phyloP scores from a whole-genome alignment of 208 protist genomes.

The Trypanosoma grayi region DNA sequence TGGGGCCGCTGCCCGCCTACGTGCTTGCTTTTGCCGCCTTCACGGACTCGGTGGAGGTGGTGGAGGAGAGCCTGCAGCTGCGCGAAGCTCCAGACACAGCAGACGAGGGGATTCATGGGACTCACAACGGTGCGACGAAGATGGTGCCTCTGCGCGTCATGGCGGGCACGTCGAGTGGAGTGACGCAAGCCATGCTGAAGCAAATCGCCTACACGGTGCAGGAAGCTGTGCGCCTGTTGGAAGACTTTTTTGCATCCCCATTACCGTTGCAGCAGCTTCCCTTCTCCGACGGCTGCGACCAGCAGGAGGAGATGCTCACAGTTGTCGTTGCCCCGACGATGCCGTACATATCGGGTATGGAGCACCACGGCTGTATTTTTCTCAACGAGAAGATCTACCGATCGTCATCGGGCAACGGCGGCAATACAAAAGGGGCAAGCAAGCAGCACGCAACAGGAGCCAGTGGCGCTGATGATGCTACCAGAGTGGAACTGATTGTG shows the following conservation, averaged over 20 bases:
- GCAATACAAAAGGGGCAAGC: background rate
- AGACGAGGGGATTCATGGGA: background rate
- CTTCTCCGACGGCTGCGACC: background rate
- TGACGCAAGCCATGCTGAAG: slow-evolving; percentile 32
- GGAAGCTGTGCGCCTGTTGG: slow-evolving; percentile 39
- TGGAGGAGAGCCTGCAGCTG: slow-evolving; percentile 9
- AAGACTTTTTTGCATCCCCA: slow-evolving; percentile 63
- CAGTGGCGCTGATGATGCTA: slow-evolving; percentile 20
- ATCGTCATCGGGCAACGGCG: background rate
- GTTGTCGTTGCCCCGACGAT: slow-evolving; percentile 69
- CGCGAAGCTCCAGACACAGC: background rate
- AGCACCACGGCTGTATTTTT: slow-evolving; percentile 84
- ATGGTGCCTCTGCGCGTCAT: slow-evolving; percentile 24
- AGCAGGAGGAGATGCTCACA: slow-evolving; percentile 24
- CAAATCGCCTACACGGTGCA: slow-evolving; percentile 23
- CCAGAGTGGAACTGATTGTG: slow-evolving; percentile 64
- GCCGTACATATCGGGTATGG: slow-evolving; percentile 85
- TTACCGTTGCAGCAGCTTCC: slow-evolving; percentile 49
- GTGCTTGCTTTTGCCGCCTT: slow-evolving; percentile 61
- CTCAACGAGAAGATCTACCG: slow-evolving; percentile 70
- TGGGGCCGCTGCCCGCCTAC: slow-evolving; percentile 72
- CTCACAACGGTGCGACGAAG: background rate
- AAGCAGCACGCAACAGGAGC: background rate
- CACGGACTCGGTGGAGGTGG: background rate
- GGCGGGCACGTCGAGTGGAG: slow-evolving; percentile 10